Evolutionary conservation across 257 asterid species (phyloP), one percentile per base, ranked within the genome.

Genomic region (Solanum pennellii): DNA sequence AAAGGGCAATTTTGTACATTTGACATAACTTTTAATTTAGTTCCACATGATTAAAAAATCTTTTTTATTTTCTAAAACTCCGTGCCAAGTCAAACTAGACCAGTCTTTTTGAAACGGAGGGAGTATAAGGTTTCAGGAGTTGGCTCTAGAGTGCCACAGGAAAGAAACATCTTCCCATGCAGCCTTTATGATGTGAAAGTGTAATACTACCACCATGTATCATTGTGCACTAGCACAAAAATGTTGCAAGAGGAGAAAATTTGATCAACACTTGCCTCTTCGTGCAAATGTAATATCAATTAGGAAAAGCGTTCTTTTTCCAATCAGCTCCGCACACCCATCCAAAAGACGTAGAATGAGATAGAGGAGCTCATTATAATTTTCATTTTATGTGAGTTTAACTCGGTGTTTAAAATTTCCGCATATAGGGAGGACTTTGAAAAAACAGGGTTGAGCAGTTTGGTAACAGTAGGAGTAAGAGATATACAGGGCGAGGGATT

Each of bases 401-500:
- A 80, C 44, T 71, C 9, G 0, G 44, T 59, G 37, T 42, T 25
- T 41, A 52, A 31, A 71, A 37, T 87, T n/a, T 62, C 86, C 6
- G 41, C n/a, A 52, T 45, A 60, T 89, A 95, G 99, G 92, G 96
- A 92, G 79, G 99, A 97, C 90, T 97, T 97, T 87, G 98, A 92
- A 86, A 94, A 87, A 79, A 95, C 94, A 0, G 99, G 99, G 88
- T 88, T 97, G 92, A 92, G 92, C 88, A 90, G 90, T 90, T 87
- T 97, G 90, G 98, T 97, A 82, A 95, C 97, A 18, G 98, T 97
- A 16, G 97, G 95, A 37, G 97, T 95, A 86, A 93, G 98, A 91
- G 99, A 96, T 90, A 94, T 95, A 80, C 99, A 97, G 60, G 99
- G 99, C 4, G 95, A 95, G 82, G 99, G 99, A 23, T 97, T 97